phyloP scores from a whole-genome alignment of 352 stramenopile genomes.

The Phytophthora citrophthora region DNA sequence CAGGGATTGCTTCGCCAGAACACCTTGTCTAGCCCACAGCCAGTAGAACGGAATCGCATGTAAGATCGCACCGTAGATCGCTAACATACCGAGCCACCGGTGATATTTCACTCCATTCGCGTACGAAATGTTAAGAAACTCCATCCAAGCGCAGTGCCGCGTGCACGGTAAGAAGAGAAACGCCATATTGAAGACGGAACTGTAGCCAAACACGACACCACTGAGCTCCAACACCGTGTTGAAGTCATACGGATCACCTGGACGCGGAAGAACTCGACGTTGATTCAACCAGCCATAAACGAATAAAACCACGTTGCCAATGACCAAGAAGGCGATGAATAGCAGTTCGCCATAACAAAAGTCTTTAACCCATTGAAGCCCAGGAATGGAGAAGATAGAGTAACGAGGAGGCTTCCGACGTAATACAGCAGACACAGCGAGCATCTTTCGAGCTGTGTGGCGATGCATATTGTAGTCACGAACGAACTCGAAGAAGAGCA shows the following conservation, averaged over 20 bases:
- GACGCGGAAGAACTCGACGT: slow-evolving; percentile 30
- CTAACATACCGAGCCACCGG: slow-evolving; percentile 55
- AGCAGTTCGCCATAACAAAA: slow-evolving; percentile 76
- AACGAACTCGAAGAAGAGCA: slow-evolving; percentile 53
- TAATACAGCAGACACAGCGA: slow-evolving; percentile 48
- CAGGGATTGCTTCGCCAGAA: slow-evolving; percentile 39
- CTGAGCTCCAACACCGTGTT: slow-evolving; percentile 53
- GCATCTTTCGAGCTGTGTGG: slow-evolving; percentile 39
- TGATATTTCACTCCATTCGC: slow-evolving; percentile 71
- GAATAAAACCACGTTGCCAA: slow-evolving; percentile 67
- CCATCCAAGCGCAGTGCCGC: slow-evolving; percentile 71
- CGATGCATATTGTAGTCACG: slow-evolving; percentile 49
- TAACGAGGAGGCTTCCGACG: slow-evolving; percentile 48
- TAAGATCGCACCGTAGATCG: slow-evolving; percentile 42
- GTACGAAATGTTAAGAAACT: slow-evolving; percentile 68
- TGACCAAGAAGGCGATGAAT: slow-evolving; percentile 48
- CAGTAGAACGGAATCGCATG: slow-evolving; percentile 60
- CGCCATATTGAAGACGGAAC: slow-evolving; percentile 65
- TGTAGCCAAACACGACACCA: slow-evolving; percentile 55
- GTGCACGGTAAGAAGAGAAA: slow-evolving; percentile 69
- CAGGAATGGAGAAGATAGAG: not conserved
- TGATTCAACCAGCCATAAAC: slow-evolving; percentile 55
- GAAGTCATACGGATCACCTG: slow-evolving; percentile 47
- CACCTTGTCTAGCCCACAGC: slow-evolving; percentile 42
- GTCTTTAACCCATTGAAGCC: slow-evolving; percentile 11